phyloP scores from a whole-genome alignment of 2,329 filamentous ascomycete genomes.

The Colletotrichum aenigma region DNA sequence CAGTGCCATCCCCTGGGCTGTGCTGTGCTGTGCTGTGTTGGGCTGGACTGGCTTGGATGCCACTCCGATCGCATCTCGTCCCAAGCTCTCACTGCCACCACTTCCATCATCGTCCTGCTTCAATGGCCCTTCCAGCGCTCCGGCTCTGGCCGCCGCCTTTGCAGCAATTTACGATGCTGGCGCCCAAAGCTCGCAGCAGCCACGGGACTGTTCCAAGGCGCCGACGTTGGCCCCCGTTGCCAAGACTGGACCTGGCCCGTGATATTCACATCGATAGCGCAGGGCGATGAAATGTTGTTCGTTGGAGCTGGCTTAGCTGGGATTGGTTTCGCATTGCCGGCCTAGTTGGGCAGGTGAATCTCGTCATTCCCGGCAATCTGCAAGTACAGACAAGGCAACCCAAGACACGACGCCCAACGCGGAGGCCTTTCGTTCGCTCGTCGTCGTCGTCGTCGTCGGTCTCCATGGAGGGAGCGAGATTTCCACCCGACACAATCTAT shows the following conservation, averaged over 20 bases:
- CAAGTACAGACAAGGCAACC: neutral
- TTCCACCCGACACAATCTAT: neutral
- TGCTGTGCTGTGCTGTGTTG: too few relatives aligned
- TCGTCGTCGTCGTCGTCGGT: neutral
- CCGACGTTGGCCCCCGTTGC: neutral
- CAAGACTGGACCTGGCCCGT: neutral
- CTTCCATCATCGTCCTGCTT: neutral
- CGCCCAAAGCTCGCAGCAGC: neutral
- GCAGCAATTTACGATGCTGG: neutral
- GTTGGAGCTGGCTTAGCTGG: neutral
- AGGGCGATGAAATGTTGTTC: neutral
- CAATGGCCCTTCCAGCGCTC: neutral
- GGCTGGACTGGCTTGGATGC: neutral
- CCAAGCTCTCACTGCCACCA: neutral
- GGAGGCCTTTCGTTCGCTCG: neutral
- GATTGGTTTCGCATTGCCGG: neutral
- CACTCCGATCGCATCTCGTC: neutral
- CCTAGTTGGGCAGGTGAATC: slow-evolving; percentile 6
- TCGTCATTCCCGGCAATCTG: neutral
- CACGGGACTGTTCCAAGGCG: neutral
- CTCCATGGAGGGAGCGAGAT: neutral
- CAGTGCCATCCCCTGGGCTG: neutral
- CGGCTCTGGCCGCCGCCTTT: neutral
- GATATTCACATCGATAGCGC: neutral
- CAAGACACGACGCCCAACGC: neutral